Percentiles rank a stretch among this genome's conserved stretches.
Conservation (phyloP, 2,329 filamentous ascomycete species). For the Aureobasidium zeae region DNA sequence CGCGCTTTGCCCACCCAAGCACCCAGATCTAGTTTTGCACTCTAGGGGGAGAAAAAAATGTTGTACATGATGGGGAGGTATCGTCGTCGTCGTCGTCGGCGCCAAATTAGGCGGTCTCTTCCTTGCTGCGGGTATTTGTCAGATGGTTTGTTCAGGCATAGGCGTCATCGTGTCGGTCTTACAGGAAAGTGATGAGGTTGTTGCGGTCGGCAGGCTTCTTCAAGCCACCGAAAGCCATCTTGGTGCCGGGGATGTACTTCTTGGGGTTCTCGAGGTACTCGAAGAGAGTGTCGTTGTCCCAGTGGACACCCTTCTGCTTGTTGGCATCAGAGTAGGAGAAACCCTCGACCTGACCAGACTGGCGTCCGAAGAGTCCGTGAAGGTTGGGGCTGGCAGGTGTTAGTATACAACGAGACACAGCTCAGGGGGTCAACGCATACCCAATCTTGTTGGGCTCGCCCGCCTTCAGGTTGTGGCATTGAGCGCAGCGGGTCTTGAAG, state of each 20-base stretch:
- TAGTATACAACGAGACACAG: background rate
- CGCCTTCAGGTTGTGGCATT: slow-evolving; percentile 94
- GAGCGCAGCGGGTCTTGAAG: slow-evolving; percentile 97
- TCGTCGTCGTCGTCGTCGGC: slow-evolving; percentile 9
- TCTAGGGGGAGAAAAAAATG: slow-evolving; percentile 10
- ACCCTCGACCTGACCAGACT: slow-evolving; percentile 82
- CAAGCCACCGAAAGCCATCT: slow-evolving; percentile 99
- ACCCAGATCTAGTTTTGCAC: slow-evolving; percentile 13
- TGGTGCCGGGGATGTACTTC: slow-evolving; percentile 99
- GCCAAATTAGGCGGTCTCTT: slow-evolving; percentile 55
- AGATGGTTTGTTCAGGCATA: no score
- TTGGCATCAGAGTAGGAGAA: slow-evolving; percentile 99
- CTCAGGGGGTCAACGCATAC: slow-evolving; percentile 14
- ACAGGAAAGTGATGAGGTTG: slow-evolving; percentile 90
- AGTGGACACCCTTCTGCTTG: slow-evolving; percentile 89
- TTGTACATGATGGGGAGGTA: slow-evolving; percentile 11
- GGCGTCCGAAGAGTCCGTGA: slow-evolving; percentile 94
- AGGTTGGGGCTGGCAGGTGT: slow-evolving; percentile 55
- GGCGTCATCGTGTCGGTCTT: no score
- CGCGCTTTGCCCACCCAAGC: slow-evolving; percentile 10
- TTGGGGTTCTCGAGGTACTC: slow-evolving; percentile 99
- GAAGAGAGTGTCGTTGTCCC: slow-evolving; percentile 83
- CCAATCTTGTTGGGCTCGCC: slow-evolving; percentile 96
- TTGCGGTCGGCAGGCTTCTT: slow-evolving; percentile 99
- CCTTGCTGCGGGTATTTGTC: no score